Conservation (phyloP, 768 basidiomycete genomes). For the Serendipita indica region DNA sequence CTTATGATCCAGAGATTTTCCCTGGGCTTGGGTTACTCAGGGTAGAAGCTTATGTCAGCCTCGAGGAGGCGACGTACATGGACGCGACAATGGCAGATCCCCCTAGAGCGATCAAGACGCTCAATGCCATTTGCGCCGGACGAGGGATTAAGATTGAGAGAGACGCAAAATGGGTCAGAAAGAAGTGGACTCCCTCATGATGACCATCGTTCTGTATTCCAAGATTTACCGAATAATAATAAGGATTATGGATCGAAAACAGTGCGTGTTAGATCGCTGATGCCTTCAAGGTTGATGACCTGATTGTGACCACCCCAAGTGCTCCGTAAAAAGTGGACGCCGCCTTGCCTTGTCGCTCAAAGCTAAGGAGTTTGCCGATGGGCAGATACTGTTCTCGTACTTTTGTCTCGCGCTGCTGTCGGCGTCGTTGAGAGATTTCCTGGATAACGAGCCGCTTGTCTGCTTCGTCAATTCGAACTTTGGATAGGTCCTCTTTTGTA, state of each 20-base stretch:
- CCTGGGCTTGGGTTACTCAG: not conserved
- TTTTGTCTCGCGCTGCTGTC: conserved; percentile 28
- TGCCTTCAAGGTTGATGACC: conserved; percentile 46
- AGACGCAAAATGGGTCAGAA: no score
- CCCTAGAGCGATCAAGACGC: not conserved
- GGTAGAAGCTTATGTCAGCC: not conserved
- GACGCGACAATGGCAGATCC: not conserved
- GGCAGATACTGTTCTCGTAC: conserved; percentile 28
- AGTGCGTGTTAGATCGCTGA: conserved; percentile 40
- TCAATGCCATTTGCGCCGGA: not conserved
- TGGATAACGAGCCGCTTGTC: conserved; percentile 8
- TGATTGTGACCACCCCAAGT: conserved; percentile 43
- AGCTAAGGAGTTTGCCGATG: conserved; percentile 16
- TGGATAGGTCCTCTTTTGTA: conserved; percentile 29
- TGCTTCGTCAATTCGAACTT: not conserved
- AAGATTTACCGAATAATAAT: no score
- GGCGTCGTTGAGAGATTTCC: conserved; percentile 29
- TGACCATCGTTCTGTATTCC: no score
- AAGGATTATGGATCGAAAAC: conserved; percentile 25
- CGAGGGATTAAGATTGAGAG: not conserved
- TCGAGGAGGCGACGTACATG: not conserved
- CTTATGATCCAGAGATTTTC: not conserved
- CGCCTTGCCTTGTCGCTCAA: conserved; percentile 28
- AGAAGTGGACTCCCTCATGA: no score
- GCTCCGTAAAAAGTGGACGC: conserved; percentile 44